Conservation (phyloP, 306 rosid species). For the Parietaria judaica region DNA sequence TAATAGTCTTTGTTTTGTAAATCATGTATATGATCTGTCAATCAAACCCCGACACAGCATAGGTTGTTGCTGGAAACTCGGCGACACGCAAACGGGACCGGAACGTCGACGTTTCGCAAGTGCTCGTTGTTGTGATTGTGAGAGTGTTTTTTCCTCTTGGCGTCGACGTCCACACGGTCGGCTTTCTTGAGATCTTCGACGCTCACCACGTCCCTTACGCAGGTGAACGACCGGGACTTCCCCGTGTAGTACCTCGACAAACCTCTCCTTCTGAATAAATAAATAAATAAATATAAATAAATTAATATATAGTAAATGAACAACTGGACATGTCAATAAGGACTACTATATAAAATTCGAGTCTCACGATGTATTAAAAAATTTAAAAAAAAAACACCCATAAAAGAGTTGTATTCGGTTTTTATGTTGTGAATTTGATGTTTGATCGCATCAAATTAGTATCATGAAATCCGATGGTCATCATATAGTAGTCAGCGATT, state of each 20-base stretch:
- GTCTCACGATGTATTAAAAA: too few relatives aligned
- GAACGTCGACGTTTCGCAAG: slow-evolving; percentile 7
- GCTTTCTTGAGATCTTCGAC: slow-evolving; percentile 73
- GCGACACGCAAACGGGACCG: slow-evolving; percentile 39
- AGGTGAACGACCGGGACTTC: slow-evolving; percentile 71
- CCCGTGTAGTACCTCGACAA: slow-evolving; percentile 78
- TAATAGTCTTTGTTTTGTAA: neutral
- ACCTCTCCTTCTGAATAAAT: slow-evolving; percentile 38
- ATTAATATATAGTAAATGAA: too few relatives aligned
- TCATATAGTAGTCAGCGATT: neutral
- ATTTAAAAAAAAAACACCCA: too few relatives aligned
- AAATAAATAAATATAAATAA: neutral
- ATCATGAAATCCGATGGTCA: neutral
- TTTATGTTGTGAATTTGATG: too few relatives aligned
- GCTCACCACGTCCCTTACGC: slow-evolving; percentile 56
- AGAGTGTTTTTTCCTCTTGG: slow-evolving; percentile 53
- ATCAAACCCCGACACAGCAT: slow-evolving; percentile 38
- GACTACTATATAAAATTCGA: too few relatives aligned
- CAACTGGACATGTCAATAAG: too few relatives aligned
- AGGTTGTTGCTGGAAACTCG: slow-evolving; percentile 44
- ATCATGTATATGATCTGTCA: neutral
- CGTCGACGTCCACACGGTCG: slow-evolving; percentile 37
- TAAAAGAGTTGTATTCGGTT: too few relatives aligned
- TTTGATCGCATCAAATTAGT: too few relatives aligned
- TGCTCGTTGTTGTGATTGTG: slow-evolving; percentile 31